Evolutionary conservation across 208 protist species (phyloP).

Genomic region (Endotrypanum monterogeii): DNA sequence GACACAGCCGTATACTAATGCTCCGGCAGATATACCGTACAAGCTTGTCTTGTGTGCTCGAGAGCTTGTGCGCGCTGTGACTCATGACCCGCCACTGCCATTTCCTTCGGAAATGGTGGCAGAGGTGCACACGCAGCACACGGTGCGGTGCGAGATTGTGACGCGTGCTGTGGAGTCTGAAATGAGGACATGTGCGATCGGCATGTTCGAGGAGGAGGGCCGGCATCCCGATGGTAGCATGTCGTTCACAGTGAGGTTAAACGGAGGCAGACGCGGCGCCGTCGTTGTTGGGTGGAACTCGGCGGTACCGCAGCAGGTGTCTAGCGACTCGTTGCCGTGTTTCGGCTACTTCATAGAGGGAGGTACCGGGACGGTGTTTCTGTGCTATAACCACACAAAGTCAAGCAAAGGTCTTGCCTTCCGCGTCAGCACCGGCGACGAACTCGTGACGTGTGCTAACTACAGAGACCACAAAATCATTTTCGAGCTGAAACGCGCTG

Average conservation of each 20-base stretch:
- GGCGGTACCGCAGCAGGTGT: conserved; percentile 36
- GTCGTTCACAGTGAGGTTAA: conserved; percentile 57
- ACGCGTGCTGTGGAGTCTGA: conserved; percentile 15
- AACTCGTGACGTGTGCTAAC: conserved; percentile 63
- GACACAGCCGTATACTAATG: conserved; percentile 21
- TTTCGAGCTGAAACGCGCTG: conserved; percentile 59
- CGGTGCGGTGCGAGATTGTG: conserved; percentile 52
- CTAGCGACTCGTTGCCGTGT: conserved; percentile 43
- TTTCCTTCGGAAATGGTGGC: conserved; percentile 61
- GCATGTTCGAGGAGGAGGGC: conserved; percentile 60
- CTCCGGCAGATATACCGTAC: conserved; percentile 63
- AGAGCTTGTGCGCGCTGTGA: conserved; percentile 53
- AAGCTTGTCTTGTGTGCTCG: conserved; percentile 67
- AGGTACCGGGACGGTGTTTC: conserved; percentile 62
- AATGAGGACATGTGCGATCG: conserved; percentile 31
- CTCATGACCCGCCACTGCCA: conserved; percentile 58
- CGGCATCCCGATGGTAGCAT: conserved; percentile 54
- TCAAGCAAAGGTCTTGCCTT: conserved; percentile 33
- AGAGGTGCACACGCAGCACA: conserved; percentile 44
- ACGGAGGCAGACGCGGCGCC: conserved; percentile 52
- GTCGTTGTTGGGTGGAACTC: conserved; percentile 82
- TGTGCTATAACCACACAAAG: conserved; percentile 51
- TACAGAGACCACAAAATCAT: conserved; percentile 61
- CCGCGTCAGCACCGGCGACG: conserved; percentile 57
- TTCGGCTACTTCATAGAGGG: conserved; percentile 80